Percentiles rank a stretch among this genome's conserved stretches.
phyloP scores from a whole-genome alignment of 106 monocot species.

The Apostasia ramifera region DNA sequence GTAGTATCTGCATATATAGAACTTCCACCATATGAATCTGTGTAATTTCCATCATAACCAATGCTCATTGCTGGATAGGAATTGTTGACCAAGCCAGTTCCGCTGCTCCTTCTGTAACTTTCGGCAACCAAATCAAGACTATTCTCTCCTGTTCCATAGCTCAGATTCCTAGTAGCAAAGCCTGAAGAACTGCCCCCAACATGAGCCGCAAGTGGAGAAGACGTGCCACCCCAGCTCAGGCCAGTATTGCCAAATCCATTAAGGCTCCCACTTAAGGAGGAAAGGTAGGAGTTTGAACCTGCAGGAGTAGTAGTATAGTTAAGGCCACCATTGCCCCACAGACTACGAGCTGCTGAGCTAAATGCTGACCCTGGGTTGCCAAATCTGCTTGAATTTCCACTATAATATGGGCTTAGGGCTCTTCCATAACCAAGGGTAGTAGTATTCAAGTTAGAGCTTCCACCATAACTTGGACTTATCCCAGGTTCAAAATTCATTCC shows the following conservation, averaged over 20 bases:
- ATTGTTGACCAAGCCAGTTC: slow-evolving; percentile 18
- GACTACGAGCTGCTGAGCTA: slow-evolving; percentile 39
- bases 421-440: slow-evolving; percentile 37
- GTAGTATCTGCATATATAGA: slow-evolving; percentile 54
- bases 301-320: slow-evolving; percentile 30
- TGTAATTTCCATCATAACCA: slow-evolving; percentile 37
- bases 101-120: slow-evolving; percentile 36
- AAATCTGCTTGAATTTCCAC: slow-evolving; percentile 46
- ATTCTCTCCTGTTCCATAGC: slow-evolving; percentile 37
- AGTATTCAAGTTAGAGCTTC: slow-evolving; percentile 33
- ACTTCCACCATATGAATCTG: slow-evolving; percentile 31
- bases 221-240: slow-evolving; percentile 55
- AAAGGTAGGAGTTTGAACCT: slow-evolving; percentile 39
- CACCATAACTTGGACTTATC: slow-evolving; percentile 28
- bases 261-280: slow-evolving; percentile 47
- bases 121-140: slow-evolving; percentile 26
- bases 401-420: slow-evolving; percentile 38
- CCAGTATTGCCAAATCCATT: slow-evolving; percentile 48
- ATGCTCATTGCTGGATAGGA: slow-evolving; percentile 24
- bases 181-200: slow-evolving; percentile 18
- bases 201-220: slow-evolving; percentile 35
- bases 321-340: slow-evolving; percentile 40
- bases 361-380: slow-evolving; percentile 38
- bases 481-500: slow-evolving; percentile 51
- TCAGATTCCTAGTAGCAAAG: slow-evolving; percentile 28